Evolutionary conservation across 2,329 filamentous ascomycete species (phyloP), one percentile per base, ranked within the genome.

Genomic region (Hymenoscyphus infarciens): DNA sequence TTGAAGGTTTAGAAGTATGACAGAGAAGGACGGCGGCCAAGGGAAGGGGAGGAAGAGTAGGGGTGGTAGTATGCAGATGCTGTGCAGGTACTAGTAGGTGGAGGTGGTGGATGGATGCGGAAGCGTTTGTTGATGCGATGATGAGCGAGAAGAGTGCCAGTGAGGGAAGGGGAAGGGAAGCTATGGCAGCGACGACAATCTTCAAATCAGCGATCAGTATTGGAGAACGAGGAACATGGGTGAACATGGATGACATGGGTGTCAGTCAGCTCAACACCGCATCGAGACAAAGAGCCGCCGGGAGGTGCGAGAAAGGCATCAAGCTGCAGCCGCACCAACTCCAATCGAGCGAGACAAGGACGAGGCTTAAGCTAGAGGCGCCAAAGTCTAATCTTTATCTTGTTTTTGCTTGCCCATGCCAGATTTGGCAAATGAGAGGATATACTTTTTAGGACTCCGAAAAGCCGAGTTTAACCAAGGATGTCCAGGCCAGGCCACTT

Each of bases 211-310:
- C 45, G 19, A 25, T 25, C 45, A 52, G 22, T 22, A 52, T 52
- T 25, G 10, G 19, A 25, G 8, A 52, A 52, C 45, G 45, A 22
- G 45, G 39, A 42, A 42, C 35, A 27, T 27, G 25, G 25, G 4
- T 27, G 25, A 27, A 27, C 25, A 39, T 39, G 35, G 35, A 5
- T 13, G 39, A 22, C 42, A 49, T 49, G 42, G 42, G 42, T 11
- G 19, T 49, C n/a, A n/a, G n/a, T 27, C n/a, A 52, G 45, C 19
- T 11, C 11, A 22, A 22, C 45, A 25, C 19, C 45, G 45, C 45
- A 52, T 52, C 4, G 19, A 52, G 45, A 52, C 45, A 52, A 52
- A 52, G 45, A 52, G 45, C 45, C 45, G 45, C 45, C 45, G 45
- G 25, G 45, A 2, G 13, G 19, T 49, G 45, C 45, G 45, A 52